Evolutionary conservation across 805 yeast species (phyloP), one percentile per base, ranked within the genome.

Genomic region (Metschnikowia proteae): DNA sequence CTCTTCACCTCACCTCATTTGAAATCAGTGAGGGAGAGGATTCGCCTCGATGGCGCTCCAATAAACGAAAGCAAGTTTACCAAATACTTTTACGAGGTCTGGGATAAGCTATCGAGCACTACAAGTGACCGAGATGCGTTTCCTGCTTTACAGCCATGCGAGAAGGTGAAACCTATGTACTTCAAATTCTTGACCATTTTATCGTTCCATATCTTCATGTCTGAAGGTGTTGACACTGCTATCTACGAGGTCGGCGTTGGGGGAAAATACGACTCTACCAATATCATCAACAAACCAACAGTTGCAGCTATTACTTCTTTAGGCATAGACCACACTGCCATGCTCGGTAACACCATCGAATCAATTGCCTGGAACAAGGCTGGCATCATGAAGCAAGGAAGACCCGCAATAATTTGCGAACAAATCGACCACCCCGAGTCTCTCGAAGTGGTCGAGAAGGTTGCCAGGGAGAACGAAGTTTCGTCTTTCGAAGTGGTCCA

Each of bases 171-270:
- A 63, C 99, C 99, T 10, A 92, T 89, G 63, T 94, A 94, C 65
- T 94, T 94, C 78, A 84, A 96, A 62, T 95, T 80, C 66, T 71
- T 94, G 63, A 94, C 99, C 0, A 68, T 95, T 13, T 66, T 94
- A 51, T 88, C 97, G 3, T 94, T 90, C 72, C 97, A 95, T 64
- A 86, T 89, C 0, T 95, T 95, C 59, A 64, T 88, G 68, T 76
- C 80, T 47, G 99, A 94, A 67, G 86, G 87, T 1, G 91, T 94
- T n/a, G 87, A 90, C 61, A 80, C 96, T 32, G 97, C 98, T 9
- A 84, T 94, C 34, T 90, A 88, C 62, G 99, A 94, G 65, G 99
- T 95, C 29, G 99, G 99, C 23, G 96, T 94, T 42, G 99, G 99
- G 28, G 99, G 99, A 5, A 95, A 88, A 62, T 89, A 82, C 60